These are phyloP conservation scores for Candida odintsovae DNA, from an alignment of 805 yeast genomes.

Conservation along the genomic window DNA sequence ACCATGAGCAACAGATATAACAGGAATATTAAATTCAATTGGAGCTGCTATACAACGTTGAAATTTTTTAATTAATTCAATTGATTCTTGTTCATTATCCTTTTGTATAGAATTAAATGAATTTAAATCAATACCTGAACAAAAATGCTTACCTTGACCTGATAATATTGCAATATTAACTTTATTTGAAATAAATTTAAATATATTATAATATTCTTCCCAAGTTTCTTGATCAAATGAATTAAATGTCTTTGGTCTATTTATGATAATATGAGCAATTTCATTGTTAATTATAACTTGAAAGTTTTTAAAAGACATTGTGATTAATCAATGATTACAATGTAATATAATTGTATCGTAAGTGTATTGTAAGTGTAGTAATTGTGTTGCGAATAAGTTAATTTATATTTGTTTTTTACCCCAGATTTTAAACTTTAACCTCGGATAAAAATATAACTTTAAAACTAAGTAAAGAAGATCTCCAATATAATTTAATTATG, in stretches of 20 bases:
- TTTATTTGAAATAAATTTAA: slow-evolving; percentile 37
- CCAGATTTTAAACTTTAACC: background rate
- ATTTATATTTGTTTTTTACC: too few species aligned
- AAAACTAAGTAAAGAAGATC: too few species aligned
- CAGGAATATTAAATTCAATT: slow-evolving; percentile 45
- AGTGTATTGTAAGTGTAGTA: too few species aligned
- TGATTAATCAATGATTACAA: too few species aligned
- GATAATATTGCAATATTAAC: slow-evolving; percentile 53
- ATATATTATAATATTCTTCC: slow-evolving; percentile 47
- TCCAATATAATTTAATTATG: too few species aligned
- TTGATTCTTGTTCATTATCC: slow-evolving; percentile 24
- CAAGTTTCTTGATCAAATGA: slow-evolving; percentile 53
- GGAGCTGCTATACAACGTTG: slow-evolving; percentile 52
- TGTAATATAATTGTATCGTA: background rate
- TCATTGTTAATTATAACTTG: slow-evolving; percentile 13
- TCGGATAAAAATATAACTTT: too few species aligned
- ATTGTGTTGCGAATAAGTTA: too few species aligned
- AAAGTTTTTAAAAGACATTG: slow-evolving; percentile 14
- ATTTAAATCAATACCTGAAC: slow-evolving; percentile 61
- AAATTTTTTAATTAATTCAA: slow-evolving; percentile 44
- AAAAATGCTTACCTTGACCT: slow-evolving; percentile 49
- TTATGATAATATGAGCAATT: slow-evolving; percentile 53
- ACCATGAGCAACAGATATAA: slow-evolving; percentile 65
- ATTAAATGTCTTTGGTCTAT: slow-evolving; percentile 55
- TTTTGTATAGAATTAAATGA: slow-evolving; percentile 14